Base-by-base conservation (phyloP, 768 basidiomycete genomes). In the Gymnopilus junonius region DNA sequence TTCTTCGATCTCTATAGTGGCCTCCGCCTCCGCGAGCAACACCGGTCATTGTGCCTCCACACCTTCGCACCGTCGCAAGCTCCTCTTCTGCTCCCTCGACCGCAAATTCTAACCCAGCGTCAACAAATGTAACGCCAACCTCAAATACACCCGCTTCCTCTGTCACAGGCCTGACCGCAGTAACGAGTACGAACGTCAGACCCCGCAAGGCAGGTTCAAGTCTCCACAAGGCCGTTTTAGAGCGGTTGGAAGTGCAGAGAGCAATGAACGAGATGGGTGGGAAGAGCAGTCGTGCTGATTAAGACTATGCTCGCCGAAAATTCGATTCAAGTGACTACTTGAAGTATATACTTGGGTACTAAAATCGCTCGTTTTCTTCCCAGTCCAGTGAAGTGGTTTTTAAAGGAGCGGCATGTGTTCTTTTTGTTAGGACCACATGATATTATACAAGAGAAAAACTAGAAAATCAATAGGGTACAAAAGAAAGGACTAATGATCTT, bases 1-100 rank as follows among this genome's bases (percentile, higher is more conserved):
- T 39, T 54, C 10, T 59, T 51, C 14, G 54, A 11, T 45, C 11
- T 21, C 5, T 42, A 25, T 27, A 94, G 92, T 94, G 93, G 93
- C 92, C 93, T 1, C 89, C 92, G 7, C 92, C 92, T 3, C 92
- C 92, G 3, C 88, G 88, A 1, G 79, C 86, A 37, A 93, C 87
- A 3, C 91, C 93, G 2, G 83, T 93, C 58, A 91, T 94, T 46
- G 89, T 94, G 27, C 90, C 92, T 2, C 82, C 90, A 0, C 86
- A 91, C 63, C 75, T 92, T 11, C 66, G 74, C 61, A 65, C 76
- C 55, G 59, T 54, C 17, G 72, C 67, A 56, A 65, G 23, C 25
- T 54, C 32, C 55, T 23, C 23, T 31, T 51, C 66, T 4, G 54
- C 51, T 4, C 29, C 63, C 14, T 43, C 51, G 8, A 61, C 10